phyloP scores from a whole-genome alignment of 306 rosid genomes.

The Fagus crenata region DNA sequence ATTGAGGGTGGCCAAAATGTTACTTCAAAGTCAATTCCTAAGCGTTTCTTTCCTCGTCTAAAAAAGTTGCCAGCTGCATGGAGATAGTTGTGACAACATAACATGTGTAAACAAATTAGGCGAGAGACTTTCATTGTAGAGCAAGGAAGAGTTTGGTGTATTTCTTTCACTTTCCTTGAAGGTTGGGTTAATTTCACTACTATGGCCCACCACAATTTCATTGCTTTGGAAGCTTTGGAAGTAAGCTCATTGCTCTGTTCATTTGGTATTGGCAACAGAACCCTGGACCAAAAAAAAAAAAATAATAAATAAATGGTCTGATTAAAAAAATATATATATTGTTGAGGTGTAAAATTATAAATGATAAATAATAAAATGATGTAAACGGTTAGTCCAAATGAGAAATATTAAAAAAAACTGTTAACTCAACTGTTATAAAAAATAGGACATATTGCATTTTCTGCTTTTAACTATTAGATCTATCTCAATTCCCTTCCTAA shows the following conservation, averaged over 20 bases:
- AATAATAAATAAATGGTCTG: not conserved
- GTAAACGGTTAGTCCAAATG: too few relatives aligned
- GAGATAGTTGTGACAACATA: not conserved
- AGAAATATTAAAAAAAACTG: too few relatives aligned
- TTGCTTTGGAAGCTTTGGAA: not conserved
- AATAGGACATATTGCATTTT: too few relatives aligned
- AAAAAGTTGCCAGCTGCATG: not conserved
- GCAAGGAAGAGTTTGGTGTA: not conserved
- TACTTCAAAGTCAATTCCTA: too few relatives aligned
- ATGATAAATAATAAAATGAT: too few relatives aligned
- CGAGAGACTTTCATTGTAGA: not conserved
- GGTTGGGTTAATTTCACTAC: not conserved
- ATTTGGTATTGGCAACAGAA: not conserved
- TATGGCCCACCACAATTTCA: not conserved
- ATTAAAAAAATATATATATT: too few relatives aligned
- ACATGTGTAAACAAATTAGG: not conserved
- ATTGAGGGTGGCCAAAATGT: too few relatives aligned
- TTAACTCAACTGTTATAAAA: too few relatives aligned
- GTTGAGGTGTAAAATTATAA: too few relatives aligned
- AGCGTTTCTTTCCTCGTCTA: not conserved
- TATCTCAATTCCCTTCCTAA: too few relatives aligned
- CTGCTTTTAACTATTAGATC: too few relatives aligned
- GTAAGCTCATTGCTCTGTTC: not conserved
- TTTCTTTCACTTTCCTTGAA: conserved; percentile 1
- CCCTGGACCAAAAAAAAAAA: not conserved